phyloP scores from a whole-genome alignment of 208 protist species.

The Trypanosoma rangeli region DNA sequence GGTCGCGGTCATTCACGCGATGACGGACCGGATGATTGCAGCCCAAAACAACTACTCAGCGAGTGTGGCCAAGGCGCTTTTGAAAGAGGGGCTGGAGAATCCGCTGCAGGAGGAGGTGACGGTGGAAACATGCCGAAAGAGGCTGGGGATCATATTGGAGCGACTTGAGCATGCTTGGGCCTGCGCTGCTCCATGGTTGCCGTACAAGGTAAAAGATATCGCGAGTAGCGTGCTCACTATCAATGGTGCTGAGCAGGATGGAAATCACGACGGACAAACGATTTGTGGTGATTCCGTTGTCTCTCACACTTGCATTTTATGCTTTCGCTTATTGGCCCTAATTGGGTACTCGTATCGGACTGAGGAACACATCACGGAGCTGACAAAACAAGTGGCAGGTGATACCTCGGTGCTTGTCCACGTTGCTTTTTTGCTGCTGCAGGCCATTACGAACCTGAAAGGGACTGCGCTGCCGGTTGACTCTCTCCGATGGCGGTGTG shows the following conservation, averaged over 20 bases:
- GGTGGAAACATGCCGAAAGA: constrained; percentile 16
- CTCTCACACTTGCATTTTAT: constrained; percentile 57
- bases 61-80: constrained; percentile 28
- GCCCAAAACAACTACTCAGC: constrained; percentile 69
- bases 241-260: constrained; percentile 8
- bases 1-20: constrained; percentile 37
- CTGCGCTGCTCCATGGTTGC: constrained; percentile 38
- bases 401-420: constrained; percentile 21
- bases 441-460: constrained; percentile 29
- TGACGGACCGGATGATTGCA: constrained; percentile 55
- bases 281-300: constrained; percentile 38
- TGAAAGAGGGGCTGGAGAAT: constrained; percentile 7
- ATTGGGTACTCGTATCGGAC: constrained; percentile 20
- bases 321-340: constrained; percentile 66
- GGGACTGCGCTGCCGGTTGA: constrained; percentile 51
- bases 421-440: constrained; percentile 26
- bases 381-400: not conserved
- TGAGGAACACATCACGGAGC: constrained; percentile 18
- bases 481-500: constrained; percentile 43
- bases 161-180: constrained; percentile 39
- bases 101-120: constrained; percentile 17
- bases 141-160: constrained; percentile 24
- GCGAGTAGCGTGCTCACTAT: constrained; percentile 30
- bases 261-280: not conserved
- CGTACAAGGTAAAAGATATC: constrained; percentile 49